Percentiles rank a stretch among this genome's conserved stretches.
These are phyloP conservation scores for Teunomyces panamensis DNA, from an alignment of 805 yeast species.

Conservation along the genomic window DNA sequence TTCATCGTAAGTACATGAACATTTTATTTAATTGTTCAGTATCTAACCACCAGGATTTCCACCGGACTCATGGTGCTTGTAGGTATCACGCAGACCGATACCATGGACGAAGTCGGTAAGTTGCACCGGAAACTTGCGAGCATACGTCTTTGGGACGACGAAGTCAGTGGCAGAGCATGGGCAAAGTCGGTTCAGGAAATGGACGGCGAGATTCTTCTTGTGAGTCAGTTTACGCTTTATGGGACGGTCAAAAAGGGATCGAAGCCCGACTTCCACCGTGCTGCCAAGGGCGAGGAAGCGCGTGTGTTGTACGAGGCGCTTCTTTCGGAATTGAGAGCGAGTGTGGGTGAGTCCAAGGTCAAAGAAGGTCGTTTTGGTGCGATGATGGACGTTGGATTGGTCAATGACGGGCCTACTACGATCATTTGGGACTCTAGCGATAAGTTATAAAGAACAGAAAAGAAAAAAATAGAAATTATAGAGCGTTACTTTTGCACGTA, in stretches of 20 bases:
- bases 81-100: constrained; percentile 79
- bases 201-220: constrained; percentile 73
- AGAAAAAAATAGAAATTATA: constrained; percentile 5
- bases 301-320: constrained; percentile 52
- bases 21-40: not conserved
- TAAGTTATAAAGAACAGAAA: not conserved
- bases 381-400: constrained; percentile 90
- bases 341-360: constrained; percentile 63
- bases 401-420: constrained; percentile 94
- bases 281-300: constrained; percentile 74
- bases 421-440: constrained; percentile 73
- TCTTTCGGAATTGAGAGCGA: constrained; percentile 42
- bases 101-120: constrained; percentile 66
- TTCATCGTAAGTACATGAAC: constrained; percentile 46
- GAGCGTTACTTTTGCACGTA: constrained; percentile 43
- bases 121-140: constrained; percentile 64
- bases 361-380: constrained; percentile 93
- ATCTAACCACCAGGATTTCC: constrained; percentile 39
- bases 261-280: constrained; percentile 91
- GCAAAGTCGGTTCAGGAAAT: constrained; percentile 53
- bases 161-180: constrained; percentile 63
- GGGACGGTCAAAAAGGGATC: constrained; percentile 87
- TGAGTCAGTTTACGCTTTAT: constrained; percentile 88
- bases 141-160: constrained; percentile 71
- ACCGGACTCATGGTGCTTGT: constrained; percentile 78